Conservation (phyloP, 495 filamentous ascomycete genomes). For the Schizothecium vesticola region DNA sequence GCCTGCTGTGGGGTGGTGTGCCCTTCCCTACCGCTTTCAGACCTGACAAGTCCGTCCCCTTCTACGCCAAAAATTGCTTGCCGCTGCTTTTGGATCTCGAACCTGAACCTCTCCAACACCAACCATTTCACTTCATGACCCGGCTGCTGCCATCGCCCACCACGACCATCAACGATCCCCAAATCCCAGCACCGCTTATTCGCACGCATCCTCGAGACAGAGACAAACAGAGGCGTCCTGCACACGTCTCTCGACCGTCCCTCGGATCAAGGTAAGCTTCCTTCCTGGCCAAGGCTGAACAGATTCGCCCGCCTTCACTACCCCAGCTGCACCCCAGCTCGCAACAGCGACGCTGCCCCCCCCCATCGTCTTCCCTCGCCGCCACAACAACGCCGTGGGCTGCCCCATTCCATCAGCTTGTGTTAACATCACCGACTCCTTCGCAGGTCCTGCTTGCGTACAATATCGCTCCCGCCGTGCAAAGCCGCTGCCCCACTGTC, state of each 20-base stretch:
- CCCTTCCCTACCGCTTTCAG: not conserved
- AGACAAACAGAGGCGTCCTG: constrained; percentile 29
- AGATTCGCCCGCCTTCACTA: constrained; percentile 1
- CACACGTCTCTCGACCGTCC: constrained; percentile 30
- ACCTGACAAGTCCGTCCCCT: constrained; percentile 8
- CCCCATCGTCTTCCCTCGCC: not conserved
- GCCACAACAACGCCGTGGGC: not conserved
- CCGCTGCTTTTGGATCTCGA: constrained; percentile 14
- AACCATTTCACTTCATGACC: constrained; percentile 6
- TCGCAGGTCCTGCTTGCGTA: constrained; percentile 5
- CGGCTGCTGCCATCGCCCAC: constrained; percentile 11
- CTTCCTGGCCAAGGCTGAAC: constrained; percentile 11
- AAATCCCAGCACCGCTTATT: not conserved
- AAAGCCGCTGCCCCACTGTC: constrained; percentile 25
- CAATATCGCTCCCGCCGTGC: constrained; percentile 5
- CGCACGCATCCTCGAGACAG: constrained; percentile 5
- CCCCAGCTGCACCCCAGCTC: constrained; percentile 8
- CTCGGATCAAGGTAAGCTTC: constrained; percentile 17
- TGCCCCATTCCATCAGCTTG: not conserved
- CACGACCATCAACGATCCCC: not conserved
- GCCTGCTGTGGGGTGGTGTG: constrained; percentile 1
- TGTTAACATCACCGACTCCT: not conserved
- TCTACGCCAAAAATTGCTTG: constrained; percentile 24
- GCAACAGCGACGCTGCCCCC: constrained; percentile 7
- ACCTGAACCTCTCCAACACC: constrained; percentile 14